Evolutionary conservation across 2,329 filamentous ascomycete species (phyloP), one percentile per base, ranked within the genome.

Genomic region (Colletotrichum chlorophyti): DNA sequence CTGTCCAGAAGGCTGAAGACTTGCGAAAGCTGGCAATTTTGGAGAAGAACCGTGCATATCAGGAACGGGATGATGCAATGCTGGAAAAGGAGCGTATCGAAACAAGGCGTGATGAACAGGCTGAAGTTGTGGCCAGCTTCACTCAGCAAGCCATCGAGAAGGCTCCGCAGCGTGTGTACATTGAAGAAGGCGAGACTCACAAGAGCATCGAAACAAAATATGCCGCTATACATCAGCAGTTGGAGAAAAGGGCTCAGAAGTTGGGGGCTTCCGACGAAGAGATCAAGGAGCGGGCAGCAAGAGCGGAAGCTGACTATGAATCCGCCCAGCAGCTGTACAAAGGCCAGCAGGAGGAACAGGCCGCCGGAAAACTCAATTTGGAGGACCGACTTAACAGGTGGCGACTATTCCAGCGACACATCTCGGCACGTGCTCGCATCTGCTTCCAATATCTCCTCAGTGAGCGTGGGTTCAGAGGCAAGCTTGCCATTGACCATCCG

Each of bases 371-470:
- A 65, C 67, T 79, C 27, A 86, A 92, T 1, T 83, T 97, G 35
- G 74, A 78, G 9, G 78, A 89, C 54, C 91, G 95, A 14, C 83
- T 91, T 54, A 77, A 81, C 24, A 87, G 92, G 65, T 99, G 93
- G 90, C 82, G 85, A 54, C 80, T 83, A 47, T 98, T 99, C 74
- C 90, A 94, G 66, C 84, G 87, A 23, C 85, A 88, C 65, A 97
- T 99, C 67, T 94, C 93, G 32, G 86, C 89, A n/a, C 86, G 90
- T 53, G 91, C 95, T 41, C 88, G 92, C 46, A 88, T 90, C 50
- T 91, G 91, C 61, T 99, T 99, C 74, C 89, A 85, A 49, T 96
- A 95, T 69, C 83, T 98, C 12, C 84, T 99, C 57, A 91, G 88
- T 68, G 93, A 98, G 74, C 88, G 95, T 67, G 89, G 90, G 19